Conservation (phyloP, 2,329 filamentous ascomycete genomes). For the Lecanosticta acicola region DNA sequence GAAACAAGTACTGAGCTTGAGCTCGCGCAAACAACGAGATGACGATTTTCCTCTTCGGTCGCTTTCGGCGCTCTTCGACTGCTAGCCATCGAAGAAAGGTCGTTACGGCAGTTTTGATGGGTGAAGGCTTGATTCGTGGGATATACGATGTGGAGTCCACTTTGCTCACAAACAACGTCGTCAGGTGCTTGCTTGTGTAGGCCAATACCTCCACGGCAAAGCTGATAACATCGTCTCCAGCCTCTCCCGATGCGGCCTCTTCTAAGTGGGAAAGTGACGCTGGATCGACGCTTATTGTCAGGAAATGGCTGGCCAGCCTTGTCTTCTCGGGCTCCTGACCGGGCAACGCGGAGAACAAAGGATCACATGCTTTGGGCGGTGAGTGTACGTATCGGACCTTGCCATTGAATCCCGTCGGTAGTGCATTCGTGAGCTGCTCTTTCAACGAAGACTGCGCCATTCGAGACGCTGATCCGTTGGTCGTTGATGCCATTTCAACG, state of each 20-base stretch:
- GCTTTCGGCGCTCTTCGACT: constrained; percentile 51
- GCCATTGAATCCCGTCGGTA: constrained; percentile 54
- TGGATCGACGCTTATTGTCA: constrained; percentile 47
- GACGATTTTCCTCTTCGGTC: constrained; percentile 47
- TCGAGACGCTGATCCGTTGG: constrained; percentile 4
- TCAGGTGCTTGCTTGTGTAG: constrained; percentile 72
- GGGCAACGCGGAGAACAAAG: constrained; percentile 75
- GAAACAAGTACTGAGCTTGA: constrained; percentile 91
- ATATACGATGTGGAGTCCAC: constrained; percentile 93
- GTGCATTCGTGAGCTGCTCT: constrained; percentile 46
- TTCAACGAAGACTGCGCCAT: constrained; percentile 16
- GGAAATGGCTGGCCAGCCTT: constrained; percentile 79
- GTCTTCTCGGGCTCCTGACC: constrained; percentile 68
- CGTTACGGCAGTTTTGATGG: constrained; percentile 66
- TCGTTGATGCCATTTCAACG: constrained; percentile 5
- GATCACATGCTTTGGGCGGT: constrained; percentile 64
- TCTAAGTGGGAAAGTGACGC: constrained; percentile 17
- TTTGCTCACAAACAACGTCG: constrained; percentile 91
- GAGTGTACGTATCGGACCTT: constrained; percentile 83
- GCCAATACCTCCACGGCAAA: constrained; percentile 83
- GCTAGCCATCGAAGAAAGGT: constrained; percentile 74
- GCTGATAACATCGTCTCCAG: constrained; percentile 56
- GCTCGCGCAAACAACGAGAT: constrained; percentile 88
- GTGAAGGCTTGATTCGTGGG: constrained; percentile 60
- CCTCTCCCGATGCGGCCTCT: constrained; percentile 18